Conservation (phyloP, 129 eudicot species). For the Pseudognaphalium luteoalbum region DNA sequence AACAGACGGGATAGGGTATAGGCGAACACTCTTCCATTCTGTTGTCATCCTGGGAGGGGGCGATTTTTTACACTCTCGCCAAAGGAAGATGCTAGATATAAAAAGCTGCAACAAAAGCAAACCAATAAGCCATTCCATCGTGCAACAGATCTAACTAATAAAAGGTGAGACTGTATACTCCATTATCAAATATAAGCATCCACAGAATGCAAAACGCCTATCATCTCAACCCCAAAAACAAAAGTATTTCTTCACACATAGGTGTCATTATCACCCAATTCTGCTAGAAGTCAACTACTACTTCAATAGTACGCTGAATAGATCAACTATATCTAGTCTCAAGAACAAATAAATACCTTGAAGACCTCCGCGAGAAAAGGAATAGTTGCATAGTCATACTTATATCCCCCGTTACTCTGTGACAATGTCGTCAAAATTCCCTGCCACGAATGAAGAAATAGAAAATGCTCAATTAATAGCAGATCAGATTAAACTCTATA, state of each 20-base stretch:
- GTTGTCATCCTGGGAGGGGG: constrained; percentile 82
- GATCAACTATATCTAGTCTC: constrained; percentile 9
- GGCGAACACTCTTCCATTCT: constrained; percentile 70
- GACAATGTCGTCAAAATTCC: constrained; percentile 95
- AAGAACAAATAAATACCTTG: constrained; percentile 55
- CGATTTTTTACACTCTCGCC: constrained; percentile 59
- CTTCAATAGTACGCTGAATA: constrained; percentile 5
- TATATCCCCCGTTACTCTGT: constrained; percentile 85
- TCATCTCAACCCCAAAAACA: constrained; percentile 3
- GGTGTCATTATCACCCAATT: neutral
- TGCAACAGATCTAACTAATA: neutral
- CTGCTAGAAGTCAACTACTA: neutral
- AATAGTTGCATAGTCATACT: constrained; percentile 93
- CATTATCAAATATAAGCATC: neutral
- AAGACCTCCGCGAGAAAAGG: constrained; percentile 98
- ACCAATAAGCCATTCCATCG: neutral
- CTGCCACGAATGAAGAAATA: constrained; percentile 38
- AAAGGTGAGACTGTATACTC: constrained; percentile 16
- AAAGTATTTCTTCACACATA: neutral
- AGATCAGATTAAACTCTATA: neutral
- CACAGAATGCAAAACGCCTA: constrained; percentile 14
- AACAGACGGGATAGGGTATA: constrained; percentile 82
- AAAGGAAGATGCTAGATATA: constrained; percentile 65
- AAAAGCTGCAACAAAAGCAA: constrained; percentile 56
- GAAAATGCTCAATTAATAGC: constrained; percentile 19